These are phyloP conservation scores for Zygotorulaspora sp. DNA, from an alignment of 805 yeast species.

Conservation along the genomic window DNA sequence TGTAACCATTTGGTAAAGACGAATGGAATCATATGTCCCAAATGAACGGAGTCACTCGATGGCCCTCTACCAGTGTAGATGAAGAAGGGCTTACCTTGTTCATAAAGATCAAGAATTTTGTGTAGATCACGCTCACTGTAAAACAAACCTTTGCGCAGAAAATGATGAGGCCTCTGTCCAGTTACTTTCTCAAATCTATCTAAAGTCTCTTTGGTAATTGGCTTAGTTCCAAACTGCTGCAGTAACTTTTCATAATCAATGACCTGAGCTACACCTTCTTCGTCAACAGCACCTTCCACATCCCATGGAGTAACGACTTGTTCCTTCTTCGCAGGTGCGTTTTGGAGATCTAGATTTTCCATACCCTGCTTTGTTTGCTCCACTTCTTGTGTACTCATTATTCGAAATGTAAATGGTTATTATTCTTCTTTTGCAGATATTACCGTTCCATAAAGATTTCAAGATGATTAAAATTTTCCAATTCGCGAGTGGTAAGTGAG, in stretches of 20 bases:
- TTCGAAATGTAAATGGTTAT: background rate
- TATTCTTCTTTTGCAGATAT: background rate
- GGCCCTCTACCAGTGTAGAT: conserved; percentile 98
- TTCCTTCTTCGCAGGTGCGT: conserved; percentile 28
- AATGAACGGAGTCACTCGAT: conserved; percentile 86
- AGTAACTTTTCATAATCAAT: conserved; percentile 90
- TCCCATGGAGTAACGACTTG: conserved; percentile 95
- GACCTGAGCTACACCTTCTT: conserved; percentile 75
- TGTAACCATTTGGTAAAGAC: conserved; percentile 96
- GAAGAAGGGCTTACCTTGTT: conserved; percentile 92
- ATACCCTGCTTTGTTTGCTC: conserved; percentile 8
- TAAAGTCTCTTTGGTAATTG: conserved; percentile 65
- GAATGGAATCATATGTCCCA: conserved; percentile 96
- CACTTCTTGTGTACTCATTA: conserved; percentile 7
- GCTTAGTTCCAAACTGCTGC: conserved; percentile 78
- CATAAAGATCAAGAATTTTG: conserved; percentile 80
- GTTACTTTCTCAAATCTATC: conserved; percentile 74
- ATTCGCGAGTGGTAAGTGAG: background rate
- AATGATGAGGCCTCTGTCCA: conserved; percentile 88
- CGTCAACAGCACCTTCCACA: conserved; percentile 96
- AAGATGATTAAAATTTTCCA: conserved; percentile 12
- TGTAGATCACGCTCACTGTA: conserved; percentile 84
- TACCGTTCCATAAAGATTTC: background rate
- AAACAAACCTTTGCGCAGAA: conserved; percentile 84
- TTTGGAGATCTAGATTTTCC: conserved; percentile 1